Base-by-base conservation (phyloP, 345 rosid species). In the Syzygium aromaticum region DNA sequence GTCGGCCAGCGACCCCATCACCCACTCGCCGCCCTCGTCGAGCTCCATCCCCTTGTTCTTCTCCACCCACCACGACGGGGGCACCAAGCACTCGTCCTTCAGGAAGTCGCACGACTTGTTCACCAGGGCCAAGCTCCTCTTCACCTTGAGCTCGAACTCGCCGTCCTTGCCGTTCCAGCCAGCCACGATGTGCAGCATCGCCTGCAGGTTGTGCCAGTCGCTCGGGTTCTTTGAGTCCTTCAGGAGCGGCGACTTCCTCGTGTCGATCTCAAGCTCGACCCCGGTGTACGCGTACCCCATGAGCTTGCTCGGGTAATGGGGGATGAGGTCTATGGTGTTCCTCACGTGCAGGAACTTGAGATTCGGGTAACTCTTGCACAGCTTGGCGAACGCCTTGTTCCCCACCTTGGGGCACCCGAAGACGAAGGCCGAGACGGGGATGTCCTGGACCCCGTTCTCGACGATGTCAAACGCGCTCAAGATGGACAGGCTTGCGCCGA, bases 191-290 rank as follows among this genome's bases (percentile, higher is more conserved):
- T 97, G 99, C 54, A 97, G 89, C 92, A 95, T 94, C 3, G 95
- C 97, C 96, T 96, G 94, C 92, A 97, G 92, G 89, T 96, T 96
- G 86, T 97, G 99, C 98, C 99, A 96, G 33, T 96, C 97, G 46
- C 99, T 89, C 0, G 96, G 94, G 80, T 93, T 93, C 92, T 86
- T 92, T 27, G 99, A 96, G 12, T 92, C 94, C 89, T 92, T 95
- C 87, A 97, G 89, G 89, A 80, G 84, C 10, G 96, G 93, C 10
- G 98, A 96, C 88, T 94, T 96, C 91, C 95, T 90, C 2, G 96
- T 95, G 63, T 96, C 96, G 46, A 97, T 97, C 84, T 89, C 94
- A 27, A 94, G 91, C 89, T 95, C 92, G 3, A 51, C 88, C 51
- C 95, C 95, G 0, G 90, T 86, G 49, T 91, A 67, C 14, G 51